A percentile compares a stretch with the other conserved stretches of the same genome.
These are phyloP conservation scores for Ilyonectria robusta DNA, from an alignment of 2,329 filamentous ascomycete species.

Conservation along the genomic window DNA sequence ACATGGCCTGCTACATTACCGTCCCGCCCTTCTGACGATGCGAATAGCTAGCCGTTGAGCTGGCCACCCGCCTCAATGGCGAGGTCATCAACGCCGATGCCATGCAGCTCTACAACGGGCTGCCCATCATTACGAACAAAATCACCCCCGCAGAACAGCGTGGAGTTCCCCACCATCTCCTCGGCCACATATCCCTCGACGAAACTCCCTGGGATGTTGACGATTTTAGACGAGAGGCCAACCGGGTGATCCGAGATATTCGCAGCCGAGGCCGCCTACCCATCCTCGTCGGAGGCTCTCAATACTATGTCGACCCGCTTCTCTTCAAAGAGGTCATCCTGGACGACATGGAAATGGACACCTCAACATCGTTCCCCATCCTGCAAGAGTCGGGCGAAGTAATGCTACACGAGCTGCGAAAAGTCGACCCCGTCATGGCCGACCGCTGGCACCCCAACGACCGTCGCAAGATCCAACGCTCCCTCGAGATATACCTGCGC, in stretches of 20 bases:
- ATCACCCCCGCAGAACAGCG: conserved; percentile 81
- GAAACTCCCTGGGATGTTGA: conserved; percentile 88
- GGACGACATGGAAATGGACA: conserved; percentile 56
- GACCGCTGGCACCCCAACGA: conserved; percentile 95
- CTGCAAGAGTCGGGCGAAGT: conserved; percentile 79
- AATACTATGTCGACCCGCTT: conserved; percentile 93
- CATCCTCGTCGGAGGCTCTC: conserved; percentile 93
- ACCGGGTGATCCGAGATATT: conserved; percentile 81
- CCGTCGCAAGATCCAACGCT: conserved; percentile 88
- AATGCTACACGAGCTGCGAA: conserved; percentile 79
- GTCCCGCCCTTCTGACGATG: conserved; percentile 26
- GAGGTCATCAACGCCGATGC: conserved; percentile 98
- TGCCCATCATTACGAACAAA: conserved; percentile 97
- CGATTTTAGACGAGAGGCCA: conserved; percentile 80
- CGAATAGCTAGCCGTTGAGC: conserved; percentile 85
- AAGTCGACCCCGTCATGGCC: conserved; percentile 92
- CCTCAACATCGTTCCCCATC: conserved; percentile 72
- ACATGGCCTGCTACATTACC: conserved; percentile 2
- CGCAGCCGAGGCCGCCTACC: conserved; percentile 83
- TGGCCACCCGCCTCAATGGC: conserved; percentile 87
- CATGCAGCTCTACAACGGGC: conserved; percentile 94
- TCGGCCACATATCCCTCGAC: conserved; percentile 82
- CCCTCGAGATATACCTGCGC: conserved; percentile 89
- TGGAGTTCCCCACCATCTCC: conserved; percentile 88
- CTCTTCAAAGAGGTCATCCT: conserved; percentile 79